Evolutionary conservation across 805 yeast species (phyloP).

Genomic region (Monosporozyma aerobia): DNA sequence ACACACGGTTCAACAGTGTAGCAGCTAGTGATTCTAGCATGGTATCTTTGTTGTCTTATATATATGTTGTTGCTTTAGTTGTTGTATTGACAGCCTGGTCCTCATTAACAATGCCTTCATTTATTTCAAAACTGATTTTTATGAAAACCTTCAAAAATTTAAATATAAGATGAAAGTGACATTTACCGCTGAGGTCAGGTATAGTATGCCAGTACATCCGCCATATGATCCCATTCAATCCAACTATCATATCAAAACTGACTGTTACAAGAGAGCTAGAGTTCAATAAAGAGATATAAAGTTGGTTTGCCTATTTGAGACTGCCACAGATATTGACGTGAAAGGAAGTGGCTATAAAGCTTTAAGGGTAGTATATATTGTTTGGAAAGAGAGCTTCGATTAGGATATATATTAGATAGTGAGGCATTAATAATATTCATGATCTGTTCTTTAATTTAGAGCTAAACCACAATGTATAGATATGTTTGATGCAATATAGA

Average conservation of each 20-base stretch:
- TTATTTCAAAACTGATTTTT: neutral
- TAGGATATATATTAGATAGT: no score
- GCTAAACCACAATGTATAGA: no score
- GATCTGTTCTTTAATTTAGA: no score
- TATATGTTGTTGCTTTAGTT: neutral
- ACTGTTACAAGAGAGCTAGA: no score
- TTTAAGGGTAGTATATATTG: no score
- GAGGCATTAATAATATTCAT: no score
- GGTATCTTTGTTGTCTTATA: neutral
- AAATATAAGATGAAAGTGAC: neutral
- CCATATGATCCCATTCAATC: neutral
- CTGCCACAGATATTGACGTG: no score
- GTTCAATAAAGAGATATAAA: no score
- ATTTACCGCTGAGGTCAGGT: neutral
- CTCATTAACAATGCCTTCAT: neutral
- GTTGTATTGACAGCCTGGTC: neutral
- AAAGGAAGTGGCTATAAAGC: no score
- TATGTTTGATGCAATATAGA: no score
- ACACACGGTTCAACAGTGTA: conserved; percentile 25
- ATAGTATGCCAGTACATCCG: neutral
- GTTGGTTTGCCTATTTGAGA: no score
- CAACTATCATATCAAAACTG: neutral
- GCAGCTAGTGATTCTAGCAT: conserved; percentile 33
- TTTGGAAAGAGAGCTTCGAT: no score
- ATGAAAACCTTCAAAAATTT: neutral